Evolutionary conservation across 2,329 filamentous ascomycete species (phyloP), one percentile per base, ranked within the genome.

Genomic region (Calonectria pauciramosa): DNA sequence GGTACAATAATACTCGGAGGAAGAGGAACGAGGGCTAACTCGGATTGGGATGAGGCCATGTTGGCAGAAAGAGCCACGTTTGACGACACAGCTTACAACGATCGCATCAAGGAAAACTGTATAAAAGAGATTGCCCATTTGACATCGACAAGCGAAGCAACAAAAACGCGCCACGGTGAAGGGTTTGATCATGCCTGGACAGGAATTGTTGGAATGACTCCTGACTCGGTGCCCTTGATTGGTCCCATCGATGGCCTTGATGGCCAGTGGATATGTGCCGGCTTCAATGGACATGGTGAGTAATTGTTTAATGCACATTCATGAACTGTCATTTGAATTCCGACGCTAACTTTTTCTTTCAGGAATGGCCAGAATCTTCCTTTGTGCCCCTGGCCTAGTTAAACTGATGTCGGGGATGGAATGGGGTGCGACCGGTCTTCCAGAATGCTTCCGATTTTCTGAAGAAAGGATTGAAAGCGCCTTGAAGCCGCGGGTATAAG

Each of bases 201-300:
- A 18, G 56, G 56, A 28, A 63, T 63, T 14, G 3, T 63, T 28
- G 56, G 56, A 10, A 41, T 63, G 56, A 63, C 56, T 6, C 14
- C 23, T 2, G 56, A 63, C 8, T 63, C 56, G 9, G 56, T 28
- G 3, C 56, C 56, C 11, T 41, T 63, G 34, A 41, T 63, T 28
- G 56, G 56, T 20, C 34, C 56, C 2, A 20, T 63, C 7, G 56
- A 63, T 5, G 56, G 34, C 2, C 56, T 63, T 30, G 56, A 63
- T 10, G 56, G 56, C 3, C 56, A 63, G 4, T 63, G 56, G 56
- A 63, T 63, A 26, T 63, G 56, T 41, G 56, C 56, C 1, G 56
- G 56, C 13, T 63, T 63, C 56, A 63, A 63, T 18, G 56, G 56
- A 16, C 56, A 63, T 23, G 56, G 56, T 63, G 23, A 63, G 56